These are phyloP conservation scores for Phytophthora pisi DNA, from an alignment of 352 stramenopile species.

Conservation along the genomic window DNA sequence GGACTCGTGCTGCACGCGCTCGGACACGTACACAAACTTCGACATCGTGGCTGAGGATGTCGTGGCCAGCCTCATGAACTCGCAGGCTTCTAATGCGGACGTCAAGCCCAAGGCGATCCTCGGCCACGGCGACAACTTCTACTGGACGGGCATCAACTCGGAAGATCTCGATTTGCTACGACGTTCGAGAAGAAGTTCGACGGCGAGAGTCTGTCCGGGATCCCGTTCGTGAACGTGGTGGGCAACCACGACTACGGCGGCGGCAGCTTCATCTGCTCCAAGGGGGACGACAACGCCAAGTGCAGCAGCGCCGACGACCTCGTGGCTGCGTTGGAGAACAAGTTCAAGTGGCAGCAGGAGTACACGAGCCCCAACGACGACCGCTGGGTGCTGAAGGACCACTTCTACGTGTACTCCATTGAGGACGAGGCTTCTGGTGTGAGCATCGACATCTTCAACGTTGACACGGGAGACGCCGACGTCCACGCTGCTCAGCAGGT, in stretches of 20 bases:
- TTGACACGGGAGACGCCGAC: constrained; percentile 59
- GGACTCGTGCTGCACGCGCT: constrained; percentile 43
- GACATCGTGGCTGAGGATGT: constrained; percentile 25
- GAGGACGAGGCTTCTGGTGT: constrained; percentile 32
- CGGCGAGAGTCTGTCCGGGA: constrained; percentile 31
- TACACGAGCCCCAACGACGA: constrained; percentile 64
- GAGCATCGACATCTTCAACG: constrained; percentile 61
- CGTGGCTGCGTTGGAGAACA: constrained; percentile 37
- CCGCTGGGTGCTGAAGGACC: constrained; percentile 58
- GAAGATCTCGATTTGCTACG: constrained; percentile 43
- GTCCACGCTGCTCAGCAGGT: constrained; percentile 56
- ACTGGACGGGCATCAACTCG: constrained; percentile 61
- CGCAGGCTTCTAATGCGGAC: constrained; percentile 32
- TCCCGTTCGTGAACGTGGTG: constrained; percentile 65
- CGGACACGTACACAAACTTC: constrained; percentile 32
- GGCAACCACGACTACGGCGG: constrained; percentile 76
- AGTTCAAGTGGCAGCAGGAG: constrained; percentile 24
- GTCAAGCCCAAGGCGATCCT: constrained; percentile 55
- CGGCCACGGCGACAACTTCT: constrained; percentile 28
- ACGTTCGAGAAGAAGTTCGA: constrained; percentile 40
- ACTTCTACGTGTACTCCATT: constrained; percentile 62
- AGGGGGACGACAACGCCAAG: constrained; percentile 33
- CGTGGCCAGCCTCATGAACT: constrained; percentile 37
- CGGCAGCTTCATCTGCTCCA: constrained; percentile 51
- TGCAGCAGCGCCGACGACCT: constrained; percentile 48